These are phyloP conservation scores for Psidium guajava DNA, from an alignment of 345 rosid species.

Conservation along the genomic window DNA sequence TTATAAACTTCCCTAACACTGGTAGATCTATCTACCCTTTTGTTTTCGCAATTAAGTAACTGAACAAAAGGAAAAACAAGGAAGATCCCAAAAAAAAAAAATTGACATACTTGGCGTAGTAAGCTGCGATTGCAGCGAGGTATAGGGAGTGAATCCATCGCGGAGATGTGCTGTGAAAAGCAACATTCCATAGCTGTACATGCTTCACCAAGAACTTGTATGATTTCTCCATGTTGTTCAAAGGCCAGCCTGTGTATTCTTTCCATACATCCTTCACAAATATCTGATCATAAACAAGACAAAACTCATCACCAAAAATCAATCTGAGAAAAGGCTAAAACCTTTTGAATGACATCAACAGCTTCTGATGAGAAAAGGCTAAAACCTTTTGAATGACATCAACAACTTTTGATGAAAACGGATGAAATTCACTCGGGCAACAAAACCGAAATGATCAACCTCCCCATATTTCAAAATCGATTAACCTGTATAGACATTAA, in stretches of 20 bases:
- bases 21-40: background rate
- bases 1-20: background rate
- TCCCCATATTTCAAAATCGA: background rate
- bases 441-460: background rate
- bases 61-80: background rate
- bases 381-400: background rate
- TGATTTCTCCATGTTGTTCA: slow-evolving; percentile 85
- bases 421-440: background rate
- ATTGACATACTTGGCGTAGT: slow-evolving; percentile 69
- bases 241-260: slow-evolving; percentile 96
- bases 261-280: slow-evolving; percentile 95
- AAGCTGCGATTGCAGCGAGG: slow-evolving; percentile 95
- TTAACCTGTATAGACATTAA: background rate
- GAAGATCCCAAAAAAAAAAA: background rate
- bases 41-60: background rate
- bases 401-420: background rate
- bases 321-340: background rate
- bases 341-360: background rate
- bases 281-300: slow-evolving; percentile 26
- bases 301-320: background rate
- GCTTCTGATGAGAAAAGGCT: background rate
- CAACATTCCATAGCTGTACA: slow-evolving; percentile 92
- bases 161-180: slow-evolving; percentile 88
- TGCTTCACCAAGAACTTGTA: slow-evolving; percentile 98
- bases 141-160: slow-evolving; percentile 81